Evolutionary conservation across 768 basidiomycete genomes (phyloP).

Genomic region (Agaricus sinodeliciosus): DNA sequence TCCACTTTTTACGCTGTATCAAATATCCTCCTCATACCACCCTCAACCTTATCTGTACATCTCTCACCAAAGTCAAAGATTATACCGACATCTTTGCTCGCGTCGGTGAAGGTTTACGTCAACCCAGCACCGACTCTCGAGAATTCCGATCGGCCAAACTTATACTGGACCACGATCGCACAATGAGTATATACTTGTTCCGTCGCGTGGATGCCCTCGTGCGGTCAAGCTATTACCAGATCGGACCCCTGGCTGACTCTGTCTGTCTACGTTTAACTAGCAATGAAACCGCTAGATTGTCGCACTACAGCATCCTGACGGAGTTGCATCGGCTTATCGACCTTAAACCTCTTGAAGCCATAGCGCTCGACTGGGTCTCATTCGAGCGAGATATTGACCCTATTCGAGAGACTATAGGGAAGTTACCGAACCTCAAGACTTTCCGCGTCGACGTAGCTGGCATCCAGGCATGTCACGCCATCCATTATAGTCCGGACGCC

Average conservation of each 20-base stretch:
- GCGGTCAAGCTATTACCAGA: background rate
- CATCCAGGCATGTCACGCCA: background rate
- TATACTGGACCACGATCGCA: too few species aligned
- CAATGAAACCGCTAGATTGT: too few species aligned
- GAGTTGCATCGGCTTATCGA: slow-evolving; percentile 1
- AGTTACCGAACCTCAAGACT: background rate
- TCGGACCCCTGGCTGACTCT: background rate
- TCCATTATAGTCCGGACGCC: background rate
- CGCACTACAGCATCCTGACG: background rate
- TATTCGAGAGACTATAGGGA: background rate
- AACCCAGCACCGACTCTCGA: background rate
- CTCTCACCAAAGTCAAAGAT: background rate
- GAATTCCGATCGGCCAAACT: background rate
- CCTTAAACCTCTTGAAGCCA: background rate
- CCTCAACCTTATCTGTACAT: background rate
- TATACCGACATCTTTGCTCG: background rate
- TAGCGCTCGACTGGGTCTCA: background rate
- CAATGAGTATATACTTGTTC: background rate
- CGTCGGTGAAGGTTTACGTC: background rate
- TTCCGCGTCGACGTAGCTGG: background rate
- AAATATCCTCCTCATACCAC: slow-evolving; percentile 1
- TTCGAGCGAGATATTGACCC: background rate
- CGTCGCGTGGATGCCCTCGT: background rate
- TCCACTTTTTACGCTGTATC: background rate
- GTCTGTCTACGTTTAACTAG: background rate